phyloP scores from a whole-genome alignment of 2,329 filamentous ascomycete genomes.

The Pseudogymnoascus sp. region DNA sequence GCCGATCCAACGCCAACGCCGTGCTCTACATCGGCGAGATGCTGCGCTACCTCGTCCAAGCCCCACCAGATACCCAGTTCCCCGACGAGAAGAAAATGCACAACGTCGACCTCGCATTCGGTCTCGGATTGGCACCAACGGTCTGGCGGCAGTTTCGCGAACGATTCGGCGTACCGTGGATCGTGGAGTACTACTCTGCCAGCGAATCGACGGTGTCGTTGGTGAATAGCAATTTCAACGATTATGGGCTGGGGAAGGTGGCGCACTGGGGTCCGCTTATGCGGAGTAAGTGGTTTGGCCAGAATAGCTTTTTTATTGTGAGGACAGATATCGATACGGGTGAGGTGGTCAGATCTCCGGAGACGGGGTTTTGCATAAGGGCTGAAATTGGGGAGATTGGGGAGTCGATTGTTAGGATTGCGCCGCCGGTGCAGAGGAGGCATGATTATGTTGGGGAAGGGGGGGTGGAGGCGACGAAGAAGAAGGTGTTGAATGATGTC shows the following conservation, averaged over 20 bases:
- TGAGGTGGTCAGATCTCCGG: not conserved
- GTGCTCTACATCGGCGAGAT: conserved; percentile 2
- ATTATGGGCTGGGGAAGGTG: not conserved
- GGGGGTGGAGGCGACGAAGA: not conserved
- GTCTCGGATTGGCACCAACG: not conserved
- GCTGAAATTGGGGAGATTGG: not conserved
- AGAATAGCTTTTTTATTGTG: not conserved
- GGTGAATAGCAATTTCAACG: not conserved
- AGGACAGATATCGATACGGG: not conserved
- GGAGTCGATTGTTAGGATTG: not conserved
- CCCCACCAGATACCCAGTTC: not conserved
- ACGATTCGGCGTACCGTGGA: not conserved
- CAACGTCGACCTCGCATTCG: not conserved
- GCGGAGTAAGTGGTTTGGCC: not conserved
- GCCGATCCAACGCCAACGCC: not conserved
- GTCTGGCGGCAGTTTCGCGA: not conserved
- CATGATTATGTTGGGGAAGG: not conserved
- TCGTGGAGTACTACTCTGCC: not conserved
- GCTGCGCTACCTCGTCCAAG: not conserved
- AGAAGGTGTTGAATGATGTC: not conserved
- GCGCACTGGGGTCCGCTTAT: not conserved
- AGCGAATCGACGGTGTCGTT: not conserved
- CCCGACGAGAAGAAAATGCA: not conserved
- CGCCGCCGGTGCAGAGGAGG: not conserved
- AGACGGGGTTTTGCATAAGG: not conserved